A percentile compares a stretch with the other conserved stretches of the same genome.
Conservation (phyloP, 768 basidiomycete genomes). For the Panellus pusillus region DNA sequence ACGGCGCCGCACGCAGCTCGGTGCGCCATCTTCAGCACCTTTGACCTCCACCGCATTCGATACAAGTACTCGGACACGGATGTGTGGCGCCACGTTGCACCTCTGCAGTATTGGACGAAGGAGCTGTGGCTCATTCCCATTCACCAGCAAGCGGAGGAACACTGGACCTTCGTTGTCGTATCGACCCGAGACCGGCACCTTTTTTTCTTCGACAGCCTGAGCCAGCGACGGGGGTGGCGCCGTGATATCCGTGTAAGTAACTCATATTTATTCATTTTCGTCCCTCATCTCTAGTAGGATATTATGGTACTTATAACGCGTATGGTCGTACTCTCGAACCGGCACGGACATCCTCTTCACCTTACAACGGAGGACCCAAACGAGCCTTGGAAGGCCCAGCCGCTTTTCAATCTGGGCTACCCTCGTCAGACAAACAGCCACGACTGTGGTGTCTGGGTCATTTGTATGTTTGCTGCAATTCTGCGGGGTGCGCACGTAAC, state of each 20-base stretch:
- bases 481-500: not conserved
- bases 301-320: conserved; percentile 16
- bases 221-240: conserved; percentile 1
- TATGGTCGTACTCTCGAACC: conserved; percentile 12
- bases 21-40: conserved; percentile 19
- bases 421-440: conserved; percentile 11
- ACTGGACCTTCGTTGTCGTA: conserved; percentile 34
- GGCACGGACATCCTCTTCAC: conserved; percentile 3
- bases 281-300: not conserved
- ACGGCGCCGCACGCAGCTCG: not conserved
- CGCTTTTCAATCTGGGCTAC: not conserved
- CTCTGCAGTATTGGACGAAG: conserved; percentile 29
- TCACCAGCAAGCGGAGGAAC: conserved; percentile 24
- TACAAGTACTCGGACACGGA: conserved; percentile 17
- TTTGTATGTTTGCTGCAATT: conserved; percentile 15
- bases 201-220: conserved; percentile 34
- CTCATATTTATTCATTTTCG: not conserved
- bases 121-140: conserved; percentile 39
- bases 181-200: conserved; percentile 14
- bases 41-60: conserved; percentile 19
- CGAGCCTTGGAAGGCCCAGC: conserved; percentile 14
- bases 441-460: conserved; percentile 23
- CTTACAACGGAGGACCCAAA: conserved; percentile 8
- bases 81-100: conserved; percentile 23
- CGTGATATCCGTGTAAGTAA: conserved; percentile 9